Conservation (phyloP, 768 basidiomycete genomes). For the Antrodiella citrinella region DNA sequence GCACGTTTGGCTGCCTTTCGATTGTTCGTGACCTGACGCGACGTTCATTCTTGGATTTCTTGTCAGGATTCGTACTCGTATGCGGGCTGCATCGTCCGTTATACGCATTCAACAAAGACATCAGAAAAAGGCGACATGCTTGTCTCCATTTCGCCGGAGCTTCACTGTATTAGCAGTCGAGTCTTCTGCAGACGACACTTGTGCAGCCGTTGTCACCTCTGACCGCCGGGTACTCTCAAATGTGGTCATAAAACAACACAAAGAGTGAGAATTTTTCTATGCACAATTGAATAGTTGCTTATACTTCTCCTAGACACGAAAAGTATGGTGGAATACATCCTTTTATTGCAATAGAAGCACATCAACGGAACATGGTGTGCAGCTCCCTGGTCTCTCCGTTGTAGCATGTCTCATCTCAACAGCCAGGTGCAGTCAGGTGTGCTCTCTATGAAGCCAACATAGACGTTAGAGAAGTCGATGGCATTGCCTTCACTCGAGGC, state of each 20-base stretch:
- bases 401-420: constrained; percentile 1
- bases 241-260: constrained; percentile 78
- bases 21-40: too few relatives aligned
- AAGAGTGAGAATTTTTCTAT: constrained; percentile 33
- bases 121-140: too few relatives aligned
- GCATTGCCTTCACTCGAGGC: constrained; percentile 86
- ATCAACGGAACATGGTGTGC: constrained; percentile 66
- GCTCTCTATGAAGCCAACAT: constrained; percentile 64
- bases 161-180: constrained; percentile 77
- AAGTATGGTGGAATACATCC: constrained; percentile 71
- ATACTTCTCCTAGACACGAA: background rate
- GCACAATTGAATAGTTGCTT: background rate
- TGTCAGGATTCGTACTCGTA: too few relatives aligned
- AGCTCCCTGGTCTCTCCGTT: background rate
- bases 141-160: too few relatives aligned
- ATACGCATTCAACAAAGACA: too few relatives aligned
- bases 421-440: constrained; percentile 67
- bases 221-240: constrained; percentile 68
- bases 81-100: too few relatives aligned
- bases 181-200: constrained; percentile 91
- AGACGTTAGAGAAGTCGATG: constrained; percentile 59
- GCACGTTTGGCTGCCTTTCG: too few relatives aligned
- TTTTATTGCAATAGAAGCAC: constrained; percentile 64
- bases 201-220: constrained; percentile 78
- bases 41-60: too few relatives aligned